phyloP scores from a whole-genome alignment of 1,139 yeast genomes.

The Hanseniaspora sp. region DNA sequence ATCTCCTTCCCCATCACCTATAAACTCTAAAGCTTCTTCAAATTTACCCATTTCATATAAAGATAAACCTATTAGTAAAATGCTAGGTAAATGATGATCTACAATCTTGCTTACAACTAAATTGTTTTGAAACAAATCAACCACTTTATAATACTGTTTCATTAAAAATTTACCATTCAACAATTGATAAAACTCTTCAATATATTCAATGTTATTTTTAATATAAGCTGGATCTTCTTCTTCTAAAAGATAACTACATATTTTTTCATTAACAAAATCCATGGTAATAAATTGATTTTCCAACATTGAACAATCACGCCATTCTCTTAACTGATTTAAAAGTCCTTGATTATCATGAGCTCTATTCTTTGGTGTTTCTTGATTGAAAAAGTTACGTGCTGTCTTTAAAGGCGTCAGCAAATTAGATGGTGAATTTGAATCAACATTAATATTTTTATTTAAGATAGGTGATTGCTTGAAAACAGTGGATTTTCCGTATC shows the following conservation, averaged over 20 bases:
- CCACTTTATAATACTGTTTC: constrained; percentile 60
- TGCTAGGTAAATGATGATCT: constrained; percentile 45
- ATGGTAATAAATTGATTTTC: constrained; percentile 90
- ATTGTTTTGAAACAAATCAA: constrained; percentile 42
- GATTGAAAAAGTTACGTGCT: constrained; percentile 13
- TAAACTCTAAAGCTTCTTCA: constrained; percentile 80
- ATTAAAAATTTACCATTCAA: constrained; percentile 25
- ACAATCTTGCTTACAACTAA: constrained; percentile 26
- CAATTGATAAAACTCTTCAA: constrained; percentile 8
- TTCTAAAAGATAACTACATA: constrained; percentile 60
- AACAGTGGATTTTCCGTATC: not conserved
- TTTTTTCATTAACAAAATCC: constrained; percentile 83
- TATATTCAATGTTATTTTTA: not conserved
- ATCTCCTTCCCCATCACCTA: constrained; percentile 48
- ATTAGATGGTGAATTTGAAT: not conserved
- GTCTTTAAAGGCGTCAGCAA: not conserved
- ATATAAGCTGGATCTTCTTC: constrained; percentile 62
- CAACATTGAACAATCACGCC: constrained; percentile 91
- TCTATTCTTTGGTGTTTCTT: constrained; percentile 20
- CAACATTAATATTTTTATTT: not conserved
- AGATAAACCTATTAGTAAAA: constrained; percentile 73
- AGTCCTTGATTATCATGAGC: constrained; percentile 39
- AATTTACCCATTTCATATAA: constrained; percentile 61
- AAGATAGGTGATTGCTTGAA: not conserved
- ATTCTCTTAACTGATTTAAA: constrained; percentile 72